Conservation (phyloP, 2,329 filamentous ascomycete species). For the Phialophora tarda region DNA sequence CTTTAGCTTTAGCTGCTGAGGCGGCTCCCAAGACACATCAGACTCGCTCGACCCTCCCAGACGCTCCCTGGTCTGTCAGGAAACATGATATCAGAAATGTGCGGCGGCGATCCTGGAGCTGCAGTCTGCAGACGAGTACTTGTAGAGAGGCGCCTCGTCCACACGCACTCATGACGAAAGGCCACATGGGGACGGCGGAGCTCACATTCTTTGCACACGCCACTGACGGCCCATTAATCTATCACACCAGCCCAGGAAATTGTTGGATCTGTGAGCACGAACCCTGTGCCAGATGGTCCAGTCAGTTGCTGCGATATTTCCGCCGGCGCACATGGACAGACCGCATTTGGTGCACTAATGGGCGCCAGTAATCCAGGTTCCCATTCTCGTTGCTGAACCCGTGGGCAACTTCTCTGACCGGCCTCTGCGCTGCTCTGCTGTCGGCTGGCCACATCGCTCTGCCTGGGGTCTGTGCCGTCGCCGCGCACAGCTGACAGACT, state of each 20-base stretch:
- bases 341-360: constrained; percentile 15
- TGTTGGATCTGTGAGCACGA: neutral
- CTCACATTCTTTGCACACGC: neutral
- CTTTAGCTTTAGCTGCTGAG: constrained; percentile 32
- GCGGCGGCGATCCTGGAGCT: neutral
- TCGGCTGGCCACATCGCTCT: constrained; percentile 12
- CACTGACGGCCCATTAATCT: neutral
- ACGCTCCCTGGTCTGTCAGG: constrained; percentile 1
- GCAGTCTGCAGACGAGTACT: neutral
- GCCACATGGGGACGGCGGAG: neutral
- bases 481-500: neutral
- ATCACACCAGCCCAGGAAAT: neutral
- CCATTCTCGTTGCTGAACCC: constrained; percentile 15
- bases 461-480: neutral
- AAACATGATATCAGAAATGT: constrained; percentile 6
- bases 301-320: constrained; percentile 19
- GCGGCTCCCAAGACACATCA: constrained; percentile 6
- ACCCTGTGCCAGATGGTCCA: neutral
- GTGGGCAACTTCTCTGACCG: neutral
- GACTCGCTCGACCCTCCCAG: neutral
- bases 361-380: constrained; percentile 21
- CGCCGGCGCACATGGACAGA: constrained; percentile 8
- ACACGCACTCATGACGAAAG: neutral
- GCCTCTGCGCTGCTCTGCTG: constrained; percentile 1
- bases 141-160: neutral